Conservation (phyloP, 176 grass and related monocot genomes). For the Oryza glaberrima region DNA sequence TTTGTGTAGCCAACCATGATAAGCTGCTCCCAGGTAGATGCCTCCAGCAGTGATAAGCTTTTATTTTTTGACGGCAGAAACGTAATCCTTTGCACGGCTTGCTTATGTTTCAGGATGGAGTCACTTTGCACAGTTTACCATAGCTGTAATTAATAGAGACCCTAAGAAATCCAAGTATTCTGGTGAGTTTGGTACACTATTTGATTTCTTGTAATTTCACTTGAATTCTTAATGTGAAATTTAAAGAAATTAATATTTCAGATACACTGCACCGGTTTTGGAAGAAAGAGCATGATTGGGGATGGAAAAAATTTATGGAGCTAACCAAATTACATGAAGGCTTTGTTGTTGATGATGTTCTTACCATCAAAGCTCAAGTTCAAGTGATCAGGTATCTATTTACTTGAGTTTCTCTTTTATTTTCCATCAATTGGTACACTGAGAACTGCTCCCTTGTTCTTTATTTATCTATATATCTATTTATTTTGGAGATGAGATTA, state of each 20-base stretch:
- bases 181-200: slow-evolving; percentile 65
- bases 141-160: slow-evolving; percentile 99
- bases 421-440: slow-evolving; percentile 16
- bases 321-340: slow-evolving; percentile 92
- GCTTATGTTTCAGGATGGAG: slow-evolving; percentile 84
- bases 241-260: slow-evolving; percentile 65
- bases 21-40: slow-evolving; percentile 89
- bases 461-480: neutral
- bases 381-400: slow-evolving; percentile 94
- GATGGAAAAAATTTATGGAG: slow-evolving; percentile 99
- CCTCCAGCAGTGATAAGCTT: slow-evolving; percentile 27
- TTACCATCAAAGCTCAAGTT: slow-evolving; percentile 99
- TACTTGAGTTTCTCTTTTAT: slow-evolving; percentile 27
- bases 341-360: slow-evolving; percentile 84
- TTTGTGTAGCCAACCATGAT: slow-evolving; percentile 98
- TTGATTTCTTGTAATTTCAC: slow-evolving; percentile 32
- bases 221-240: slow-evolving; percentile 38
- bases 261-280: slow-evolving; percentile 99
- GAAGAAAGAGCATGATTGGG: slow-evolving; percentile 99
- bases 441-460: neutral
- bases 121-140: slow-evolving; percentile 96
- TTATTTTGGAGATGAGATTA: slow-evolving; percentile 39
- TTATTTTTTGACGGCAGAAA: slow-evolving; percentile 7
- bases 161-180: slow-evolving; percentile 99
- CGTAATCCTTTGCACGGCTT: slow-evolving; percentile 39